Evolutionary conservation across 176 grass and related monocot species (phyloP), one percentile per base, ranked within the genome.

Genomic region (Alloteropsis semialata): DNA sequence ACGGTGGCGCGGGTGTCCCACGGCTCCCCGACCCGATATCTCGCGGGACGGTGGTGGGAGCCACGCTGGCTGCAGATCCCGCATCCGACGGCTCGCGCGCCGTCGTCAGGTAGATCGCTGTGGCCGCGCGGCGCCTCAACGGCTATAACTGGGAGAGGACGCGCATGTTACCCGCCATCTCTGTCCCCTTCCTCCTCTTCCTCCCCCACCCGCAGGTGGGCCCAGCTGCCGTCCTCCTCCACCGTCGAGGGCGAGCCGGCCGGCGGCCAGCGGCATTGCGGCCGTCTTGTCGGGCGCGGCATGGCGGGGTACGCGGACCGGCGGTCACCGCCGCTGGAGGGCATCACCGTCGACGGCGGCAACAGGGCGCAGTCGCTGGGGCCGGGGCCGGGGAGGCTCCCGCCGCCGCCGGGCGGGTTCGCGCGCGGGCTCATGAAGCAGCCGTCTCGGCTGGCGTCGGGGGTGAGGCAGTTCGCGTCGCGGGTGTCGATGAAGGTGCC

Each of bases 401-500:
- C 78, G 33, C 78, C 64, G 64, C 61, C 64, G 49, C 78, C 78
- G 30, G 48, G 38, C n/a, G 80, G 84, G 39, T 84, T 84, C 21
- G 51, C 87, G 29, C 69, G 61, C 36, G 88, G 81, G 48, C 66
- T 88, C 49, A 89, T 92, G 69, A 89, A 78, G 74, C 84, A 93
- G 78, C 86, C 89, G 46, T 84, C 92, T n/a, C 74, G 82, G 46
- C 53, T 91, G 56, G 81, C 82, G 19, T 59, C 89, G 1, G 91
- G 89, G 55, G 82, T 93, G 85, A 71, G 87, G 69, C 82, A 89
- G 81, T 67, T 92, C 75, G 85, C 93, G 41, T 90, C 90, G 24
- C 48, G 70, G 77, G 85, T 92, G 84, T 96, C 93, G 75, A 90
- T 96, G 88, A 93, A 93, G 88, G 93, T 88, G 78, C 87, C 87